A percentile compares a stretch with the other conserved stretches of the same genome.
Evolutionary conservation across 1,139 yeast genomes (phyloP).

Genomic region (Pichia sp.): DNA sequence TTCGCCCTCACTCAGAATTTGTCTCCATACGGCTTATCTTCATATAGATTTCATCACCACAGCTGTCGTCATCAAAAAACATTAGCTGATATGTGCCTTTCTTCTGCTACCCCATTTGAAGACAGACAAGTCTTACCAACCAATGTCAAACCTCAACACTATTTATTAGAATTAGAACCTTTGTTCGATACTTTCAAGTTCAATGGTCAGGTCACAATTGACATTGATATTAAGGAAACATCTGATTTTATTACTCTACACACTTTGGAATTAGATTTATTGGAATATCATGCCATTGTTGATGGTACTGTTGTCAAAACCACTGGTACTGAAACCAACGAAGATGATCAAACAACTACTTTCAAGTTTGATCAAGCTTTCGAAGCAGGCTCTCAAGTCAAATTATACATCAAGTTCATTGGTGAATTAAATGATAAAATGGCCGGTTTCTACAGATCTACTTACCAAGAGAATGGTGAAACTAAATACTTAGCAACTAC

Average conservation of each 20-base stretch:
- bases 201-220: conserved; percentile 37
- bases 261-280: conserved; percentile 29
- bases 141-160: conserved; percentile 38
- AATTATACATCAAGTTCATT: conserved; percentile 33
- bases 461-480: conserved; percentile 55
- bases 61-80: conserved; percentile 5
- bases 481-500: conserved; percentile 72
- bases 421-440: conserved; percentile 56
- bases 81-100: not conserved
- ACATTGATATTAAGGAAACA: conserved; percentile 28
- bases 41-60: conserved; percentile 4
- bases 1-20: not conserved
- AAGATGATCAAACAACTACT: conserved; percentile 52
- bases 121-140: conserved; percentile 32
- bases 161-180: conserved; percentile 32
- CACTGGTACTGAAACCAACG: conserved; percentile 7
- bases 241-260: conserved; percentile 38
- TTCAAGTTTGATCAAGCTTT: conserved; percentile 45
- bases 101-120: not conserved
- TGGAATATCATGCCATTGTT: conserved; percentile 14
- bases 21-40: not conserved
- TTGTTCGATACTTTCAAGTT: conserved; percentile 26
- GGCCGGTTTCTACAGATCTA: conserved; percentile 90
- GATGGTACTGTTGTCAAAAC: conserved; percentile 14
- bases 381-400: conserved; percentile 27